Base-by-base conservation (phyloP, 805 yeast genomes). In the Priceomyces haplophilus region DNA sequence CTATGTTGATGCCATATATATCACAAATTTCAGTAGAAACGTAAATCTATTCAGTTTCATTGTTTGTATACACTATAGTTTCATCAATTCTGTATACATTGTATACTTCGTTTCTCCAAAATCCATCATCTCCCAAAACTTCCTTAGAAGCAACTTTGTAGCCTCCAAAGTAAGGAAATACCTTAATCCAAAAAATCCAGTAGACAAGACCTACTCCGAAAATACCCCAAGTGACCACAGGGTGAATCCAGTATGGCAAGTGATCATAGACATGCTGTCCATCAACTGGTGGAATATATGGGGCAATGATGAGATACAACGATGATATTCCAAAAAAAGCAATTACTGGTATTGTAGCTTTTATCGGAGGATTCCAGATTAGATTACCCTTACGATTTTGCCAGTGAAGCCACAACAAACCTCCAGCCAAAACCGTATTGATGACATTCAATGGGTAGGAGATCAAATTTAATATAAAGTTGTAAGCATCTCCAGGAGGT, bases 401-500 rank as follows among this genome's bases (percentile, higher is more conserved):
- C 59, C 75, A 69, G 58, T 82, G 77, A 38, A 85, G 62, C 58
- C 73, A 76, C 38, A 86, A 59, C 51, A 83, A 67, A 15, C 86
- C 95, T 40, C 74, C 54, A 13, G 85, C 81, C 31, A 87, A 80
- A 34, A 72, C 69, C 23, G 82, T 67, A 60, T 86, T 83, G 54
- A 87, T 83, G 39, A 87, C 82, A 56, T 87, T 83, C 67, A 82
- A 76, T 38, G 95, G 91, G 61, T 87, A 87, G 2, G 91, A 81
- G 53, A 85, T 83, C 68, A 88, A 72, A 64, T 88, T 86, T 62
- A 85, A 61, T 51, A 87, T 79, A 59, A 88, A 84, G 62, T 85
- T 83, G 68, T 85, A 87, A 37, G 95, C 95, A 58, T 86, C 95
- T 44, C 93, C 95, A 19, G 90, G 86, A 15, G 93, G 91, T 33